Conservation (phyloP, 352 stramenopile genomes). For the Phytophthora quininea region DNA sequence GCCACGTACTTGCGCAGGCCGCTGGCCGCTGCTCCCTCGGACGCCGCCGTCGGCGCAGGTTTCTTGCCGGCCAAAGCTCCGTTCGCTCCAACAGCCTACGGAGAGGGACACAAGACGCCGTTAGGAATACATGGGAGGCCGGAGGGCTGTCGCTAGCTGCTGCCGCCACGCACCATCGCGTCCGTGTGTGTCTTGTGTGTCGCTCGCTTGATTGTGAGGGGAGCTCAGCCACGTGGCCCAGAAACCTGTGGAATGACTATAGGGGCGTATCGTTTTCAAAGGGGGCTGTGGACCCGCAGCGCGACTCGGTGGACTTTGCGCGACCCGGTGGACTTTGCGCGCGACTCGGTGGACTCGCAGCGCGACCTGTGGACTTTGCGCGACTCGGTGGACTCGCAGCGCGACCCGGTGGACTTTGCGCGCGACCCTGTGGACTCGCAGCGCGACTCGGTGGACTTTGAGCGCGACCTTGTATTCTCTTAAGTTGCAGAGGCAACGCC, state of each 20-base stretch:
- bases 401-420: no score
- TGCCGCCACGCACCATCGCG: constrained; percentile 25
- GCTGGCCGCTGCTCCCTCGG: constrained; percentile 67
- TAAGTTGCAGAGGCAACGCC: no score
- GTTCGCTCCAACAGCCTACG: constrained; percentile 44
- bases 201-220: background rate
- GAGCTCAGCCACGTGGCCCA: background rate
- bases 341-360: no score
- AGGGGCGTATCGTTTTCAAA: no score
- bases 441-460: no score
- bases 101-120: background rate
- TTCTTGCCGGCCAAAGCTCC: constrained; percentile 64
- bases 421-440: no score
- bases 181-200: background rate
- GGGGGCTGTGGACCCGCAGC: no score
- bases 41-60: constrained; percentile 61
- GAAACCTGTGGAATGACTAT: background rate
- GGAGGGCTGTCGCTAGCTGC: background rate
- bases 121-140: background rate
- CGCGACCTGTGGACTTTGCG: no score
- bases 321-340: no score
- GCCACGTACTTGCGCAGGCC: constrained; percentile 67
- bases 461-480: no score
- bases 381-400: no score
- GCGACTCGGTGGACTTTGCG: no score